Percentiles rank a stretch among this genome's conserved stretches.
These are phyloP conservation scores for Thelephora ganbajun DNA, from an alignment of 768 basidiomycete species.

Conservation along the genomic window DNA sequence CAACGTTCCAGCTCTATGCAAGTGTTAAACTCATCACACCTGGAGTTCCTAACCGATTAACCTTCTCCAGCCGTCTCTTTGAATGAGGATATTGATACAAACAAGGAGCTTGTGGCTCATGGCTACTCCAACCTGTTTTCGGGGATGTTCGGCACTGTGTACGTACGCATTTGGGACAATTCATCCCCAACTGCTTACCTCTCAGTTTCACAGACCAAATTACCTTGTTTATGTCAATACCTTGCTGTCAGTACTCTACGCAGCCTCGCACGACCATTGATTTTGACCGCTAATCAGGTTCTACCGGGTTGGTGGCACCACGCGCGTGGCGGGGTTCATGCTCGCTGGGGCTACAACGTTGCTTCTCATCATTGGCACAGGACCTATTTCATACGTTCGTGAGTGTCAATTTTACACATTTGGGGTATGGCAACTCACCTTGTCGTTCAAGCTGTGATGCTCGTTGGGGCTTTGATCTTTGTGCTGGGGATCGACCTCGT, in stretches of 20 bases:
- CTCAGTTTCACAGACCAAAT: conserved; percentile 39
- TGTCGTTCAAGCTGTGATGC: conserved; percentile 57
- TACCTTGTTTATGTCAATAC: conserved; percentile 87
- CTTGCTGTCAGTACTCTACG: conserved; percentile 35
- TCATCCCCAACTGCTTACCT: neutral
- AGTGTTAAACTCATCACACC: conserved; percentile 8
- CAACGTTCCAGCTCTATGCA: conserved; percentile 82
- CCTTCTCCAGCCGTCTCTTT: conserved; percentile 61
- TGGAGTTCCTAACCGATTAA: neutral
- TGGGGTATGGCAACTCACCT: neutral
- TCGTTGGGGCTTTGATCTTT: conserved; percentile 85
- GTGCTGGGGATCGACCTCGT: conserved; percentile 89
- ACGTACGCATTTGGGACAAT: conserved; percentile 16
- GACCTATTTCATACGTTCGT: conserved; percentile 89
- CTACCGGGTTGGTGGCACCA: conserved; percentile 87
- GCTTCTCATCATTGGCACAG: conserved; percentile 72
- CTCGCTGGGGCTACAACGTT: conserved; percentile 62
- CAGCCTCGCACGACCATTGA: conserved; percentile 2
- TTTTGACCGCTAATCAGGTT: conserved; percentile 33
- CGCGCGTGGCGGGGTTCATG: conserved; percentile 71
- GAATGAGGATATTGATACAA: conserved; percentile 78
- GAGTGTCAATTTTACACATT: conserved; percentile 17
- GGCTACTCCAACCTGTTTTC: conserved; percentile 83
- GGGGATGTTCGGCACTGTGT: conserved; percentile 73
- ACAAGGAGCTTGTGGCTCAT: conserved; percentile 86